A percentile compares a stretch with the other conserved stretches of the same genome.
phyloP scores from a whole-genome alignment of 495 filamentous ascomycete species.

The Penicillium fimorum region DNA sequence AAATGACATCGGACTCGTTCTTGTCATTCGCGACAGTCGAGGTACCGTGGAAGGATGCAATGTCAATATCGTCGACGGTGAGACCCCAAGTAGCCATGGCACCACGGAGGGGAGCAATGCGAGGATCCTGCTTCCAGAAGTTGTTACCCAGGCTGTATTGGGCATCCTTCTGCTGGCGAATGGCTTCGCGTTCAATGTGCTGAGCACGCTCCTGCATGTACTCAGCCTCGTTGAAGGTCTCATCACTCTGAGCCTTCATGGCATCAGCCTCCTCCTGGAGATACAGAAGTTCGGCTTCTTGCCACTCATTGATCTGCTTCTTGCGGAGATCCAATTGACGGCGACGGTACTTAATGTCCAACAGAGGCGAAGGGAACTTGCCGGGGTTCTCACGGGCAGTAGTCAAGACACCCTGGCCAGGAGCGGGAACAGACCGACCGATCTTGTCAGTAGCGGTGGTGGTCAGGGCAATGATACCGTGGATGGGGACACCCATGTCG shows the following conservation, averaged over 20 bases:
- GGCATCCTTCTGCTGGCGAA: conserved; percentile 87
- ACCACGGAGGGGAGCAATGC: conserved; percentile 91
- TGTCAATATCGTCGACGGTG: conserved; percentile 91
- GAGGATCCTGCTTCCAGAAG: conserved; percentile 95
- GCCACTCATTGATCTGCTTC: conserved; percentile 91
- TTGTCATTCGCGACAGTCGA: conserved; percentile 99
- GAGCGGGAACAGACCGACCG: conserved; percentile 92
- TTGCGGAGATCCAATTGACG: conserved; percentile 90
- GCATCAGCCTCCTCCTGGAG: conserved; percentile 87
- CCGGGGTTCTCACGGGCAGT: conserved; percentile 86
- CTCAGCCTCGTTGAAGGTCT: conserved; percentile 71
- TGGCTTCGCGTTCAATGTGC: conserved; percentile 87
- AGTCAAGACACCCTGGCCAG: conserved; percentile 96
- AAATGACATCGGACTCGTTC: conserved; percentile 97
- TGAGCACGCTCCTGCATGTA: conserved; percentile 81
- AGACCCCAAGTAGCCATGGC: conserved; percentile 96
- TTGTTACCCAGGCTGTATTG: conserved; percentile 89
- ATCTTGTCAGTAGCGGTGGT: conserved; percentile 99
- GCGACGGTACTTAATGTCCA: conserved; percentile 96
- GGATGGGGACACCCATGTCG: conserved; percentile 98
- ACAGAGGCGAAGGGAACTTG: conserved; percentile 89
- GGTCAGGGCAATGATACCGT: conserved; percentile 90
- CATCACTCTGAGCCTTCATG: conserved; percentile 73
- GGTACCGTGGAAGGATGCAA: conserved; percentile 98
- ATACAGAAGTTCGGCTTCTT: conserved; percentile 90